Base-by-base conservation (phyloP, 164 flowering plant genomes). In the Vitis labrusca region DNA sequence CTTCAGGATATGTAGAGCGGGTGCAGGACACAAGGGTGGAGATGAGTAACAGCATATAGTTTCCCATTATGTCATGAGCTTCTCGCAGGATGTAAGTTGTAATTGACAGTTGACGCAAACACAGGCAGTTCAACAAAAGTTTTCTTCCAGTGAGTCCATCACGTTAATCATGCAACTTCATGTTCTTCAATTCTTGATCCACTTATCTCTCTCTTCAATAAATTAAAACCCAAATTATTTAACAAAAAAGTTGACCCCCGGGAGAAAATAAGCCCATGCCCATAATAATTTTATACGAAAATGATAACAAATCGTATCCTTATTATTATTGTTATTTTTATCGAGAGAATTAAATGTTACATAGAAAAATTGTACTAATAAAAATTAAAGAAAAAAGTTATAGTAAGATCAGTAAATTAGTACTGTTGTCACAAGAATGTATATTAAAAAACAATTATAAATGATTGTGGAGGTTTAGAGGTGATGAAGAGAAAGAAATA, bases 131-230 rank as follows among this genome's bases (percentile, higher is more conserved):
- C 2, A 60, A 53, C 70, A 66, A 48, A 59, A 19, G 60, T 53
- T 62, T 32, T 32, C 50, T 32, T 49, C 17, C 64, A 5, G 12
- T 58, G 50, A 15, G 19, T 17, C 23, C n/a, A 53, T 74, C 77
- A 74, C 77, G 77, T 65, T 74, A 74, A 65, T 74, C 77, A 74
- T 59, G 77, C 73, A 52, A 12, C 70, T 65, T 61, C 63, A 44
- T 64, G 50, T 30, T 50, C 56, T 27, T 55, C 61, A 30, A 32
- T 71, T 65, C 23, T 66, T 2, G 32, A 58, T 9, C 58, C 63
- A 65, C 3, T 50, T 37, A 9, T 37, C 64, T 13, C 4, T 58
- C 51, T 27, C 70, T 51, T 8, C 59, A n/a, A 56, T 16, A 10
- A 19, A 16, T 8, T 56, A 56, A 56, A 37, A 37, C 44, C 44